phyloP scores from a whole-genome alignment of 2,329 filamentous ascomycete genomes.

The Ophiocordyceps camponoti-rufipedis region DNA sequence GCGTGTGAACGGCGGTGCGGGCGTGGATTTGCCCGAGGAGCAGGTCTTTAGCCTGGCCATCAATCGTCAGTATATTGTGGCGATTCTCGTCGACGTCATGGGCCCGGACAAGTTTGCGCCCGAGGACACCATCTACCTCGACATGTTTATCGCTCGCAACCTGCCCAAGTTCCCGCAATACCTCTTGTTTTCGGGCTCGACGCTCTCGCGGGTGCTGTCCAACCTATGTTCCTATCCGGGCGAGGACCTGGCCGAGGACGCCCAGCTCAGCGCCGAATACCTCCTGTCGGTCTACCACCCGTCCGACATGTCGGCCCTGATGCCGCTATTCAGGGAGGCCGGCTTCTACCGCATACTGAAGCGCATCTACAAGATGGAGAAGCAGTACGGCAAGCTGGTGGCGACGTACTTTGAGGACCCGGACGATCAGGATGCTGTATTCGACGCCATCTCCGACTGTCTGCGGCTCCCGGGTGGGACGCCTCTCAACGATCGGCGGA shows the following conservation, averaged over 20 bases:
- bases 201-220: conserved; percentile 61
- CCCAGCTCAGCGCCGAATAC: conserved; percentile 93
- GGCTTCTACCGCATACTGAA: conserved; percentile 86
- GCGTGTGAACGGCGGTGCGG: conserved; percentile 30
- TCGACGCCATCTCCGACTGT: conserved; percentile 62
- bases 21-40: conserved; percentile 40
- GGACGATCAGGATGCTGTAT: conserved; percentile 56
- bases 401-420: conserved; percentile 72
- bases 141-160: conserved; percentile 97
- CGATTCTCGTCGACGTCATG: conserved; percentile 85
- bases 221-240: conserved; percentile 75
- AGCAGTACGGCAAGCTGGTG: conserved; percentile 61
- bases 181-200: conserved; percentile 73
- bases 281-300: conserved; percentile 86
- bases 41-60: conserved; percentile 53
- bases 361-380: conserved; percentile 64
- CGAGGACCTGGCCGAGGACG: conserved; percentile 70
- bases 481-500: conserved; percentile 46
- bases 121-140: conserved; percentile 79
- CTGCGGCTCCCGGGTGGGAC: conserved; percentile 41
- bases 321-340: conserved; percentile 61
- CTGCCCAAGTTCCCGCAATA: conserved; percentile 95
- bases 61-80: conserved; percentile 82
- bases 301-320: conserved; percentile 56
- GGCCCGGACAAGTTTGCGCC: conserved; percentile 53